Evolutionary conservation across 805 yeast species (phyloP).

Genomic region (Starmerella apis): DNA sequence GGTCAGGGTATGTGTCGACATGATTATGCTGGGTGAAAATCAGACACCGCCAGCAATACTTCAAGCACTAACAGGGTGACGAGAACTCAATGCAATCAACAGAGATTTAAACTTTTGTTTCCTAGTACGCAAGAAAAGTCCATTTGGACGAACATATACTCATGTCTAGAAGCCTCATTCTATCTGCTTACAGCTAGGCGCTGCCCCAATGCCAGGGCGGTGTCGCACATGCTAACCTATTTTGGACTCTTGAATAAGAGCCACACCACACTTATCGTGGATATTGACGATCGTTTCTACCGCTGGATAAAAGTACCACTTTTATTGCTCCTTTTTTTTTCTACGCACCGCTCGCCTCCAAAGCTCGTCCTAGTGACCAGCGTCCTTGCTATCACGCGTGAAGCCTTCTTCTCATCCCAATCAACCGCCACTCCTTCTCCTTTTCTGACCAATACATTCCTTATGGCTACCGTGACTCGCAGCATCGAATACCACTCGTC

Average conservation of each 20-base stretch:
- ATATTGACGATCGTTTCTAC: neutral
- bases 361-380: neutral
- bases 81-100: neutral
- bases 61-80: too few species aligned
- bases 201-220: neutral
- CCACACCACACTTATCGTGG: slow-evolving; percentile 1
- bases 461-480: slow-evolving; percentile 4
- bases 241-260: neutral
- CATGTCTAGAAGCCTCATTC: too few species aligned
- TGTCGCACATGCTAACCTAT: neutral
- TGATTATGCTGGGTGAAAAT: neutral
- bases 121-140: too few species aligned
- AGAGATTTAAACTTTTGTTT: too few species aligned
- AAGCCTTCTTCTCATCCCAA: neutral
- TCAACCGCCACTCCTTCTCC: neutral
- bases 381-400: neutral
- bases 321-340: neutral
- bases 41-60: neutral
- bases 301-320: neutral
- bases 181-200: neutral
- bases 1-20: neutral
- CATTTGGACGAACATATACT: too few species aligned
- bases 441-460: neutral
- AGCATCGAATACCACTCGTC: slow-evolving; percentile 18
- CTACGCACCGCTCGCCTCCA: neutral